Evolutionary conservation across 2,329 filamentous ascomycete species (phyloP).

Genomic region (Penicillium sp.): DNA sequence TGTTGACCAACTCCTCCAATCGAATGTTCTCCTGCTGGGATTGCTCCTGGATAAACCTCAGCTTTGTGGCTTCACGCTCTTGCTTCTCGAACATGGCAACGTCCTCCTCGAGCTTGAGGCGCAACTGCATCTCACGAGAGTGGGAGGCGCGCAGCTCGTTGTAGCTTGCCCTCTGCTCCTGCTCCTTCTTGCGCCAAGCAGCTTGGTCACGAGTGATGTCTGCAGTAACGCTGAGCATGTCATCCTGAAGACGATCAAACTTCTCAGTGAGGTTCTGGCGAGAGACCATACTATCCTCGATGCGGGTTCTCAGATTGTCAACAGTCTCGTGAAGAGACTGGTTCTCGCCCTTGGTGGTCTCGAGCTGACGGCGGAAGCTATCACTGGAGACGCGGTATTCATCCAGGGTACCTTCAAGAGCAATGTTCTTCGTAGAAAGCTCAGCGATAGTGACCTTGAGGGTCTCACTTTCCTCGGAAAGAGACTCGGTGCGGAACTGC

Average conservation of each 20-base stretch:
- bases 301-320: conserved; percentile 71
- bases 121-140: conserved; percentile 68
- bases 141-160: conserved; percentile 58
- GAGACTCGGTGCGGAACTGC: conserved; percentile 66
- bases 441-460: conserved; percentile 55
- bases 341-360: conserved; percentile 61
- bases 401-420: conserved; percentile 61
- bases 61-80: conserved; percentile 74
- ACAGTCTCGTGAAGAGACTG: conserved; percentile 74
- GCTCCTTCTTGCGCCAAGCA: conserved; percentile 69
- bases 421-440: conserved; percentile 61
- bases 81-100: conserved; percentile 64
- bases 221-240: conserved; percentile 76
- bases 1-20: conserved; percentile 59
- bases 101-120: conserved; percentile 62
- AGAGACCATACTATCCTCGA: conserved; percentile 82
- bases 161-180: conserved; percentile 56
- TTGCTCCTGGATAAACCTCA: conserved; percentile 76
- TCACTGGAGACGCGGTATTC: conserved; percentile 64
- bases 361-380: conserved; percentile 55
- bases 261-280: conserved; percentile 82
- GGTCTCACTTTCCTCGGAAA: conserved; percentile 67
- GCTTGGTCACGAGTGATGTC: conserved; percentile 83
- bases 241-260: conserved; percentile 80
- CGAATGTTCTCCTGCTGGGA: conserved; percentile 61